Evolutionary conservation across 306 rosid species (phyloP).

Genomic region (Casuarina glauca): DNA sequence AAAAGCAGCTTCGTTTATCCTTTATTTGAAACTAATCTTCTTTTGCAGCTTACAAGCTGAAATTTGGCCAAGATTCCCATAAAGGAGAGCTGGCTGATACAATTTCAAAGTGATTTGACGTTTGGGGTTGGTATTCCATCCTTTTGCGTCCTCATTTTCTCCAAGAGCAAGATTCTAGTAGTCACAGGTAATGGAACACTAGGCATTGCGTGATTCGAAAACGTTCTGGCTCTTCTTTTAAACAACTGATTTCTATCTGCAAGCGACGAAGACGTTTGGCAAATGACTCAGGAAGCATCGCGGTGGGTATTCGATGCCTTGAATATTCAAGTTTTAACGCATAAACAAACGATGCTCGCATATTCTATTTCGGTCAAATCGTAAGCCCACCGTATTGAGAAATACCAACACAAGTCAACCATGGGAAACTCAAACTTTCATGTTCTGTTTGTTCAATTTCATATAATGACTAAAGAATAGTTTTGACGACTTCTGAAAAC

Average conservation of each 20-base stretch:
- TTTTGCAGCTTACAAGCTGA: slow-evolving; percentile 1
- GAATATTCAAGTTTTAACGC: neutral
- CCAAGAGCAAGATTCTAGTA: slow-evolving; percentile 3
- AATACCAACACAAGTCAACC: no score
- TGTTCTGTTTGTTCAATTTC: no score
- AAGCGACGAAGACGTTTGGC: slow-evolving; percentile 7
- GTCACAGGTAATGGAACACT: neutral
- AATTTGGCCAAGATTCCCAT: slow-evolving; percentile 33
- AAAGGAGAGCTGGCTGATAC: slow-evolving; percentile 11
- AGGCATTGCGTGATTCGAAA: neutral
- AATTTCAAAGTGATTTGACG: slow-evolving; percentile 28
- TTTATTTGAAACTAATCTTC: neutral
- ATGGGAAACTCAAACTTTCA: no score
- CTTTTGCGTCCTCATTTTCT: slow-evolving; percentile 22
- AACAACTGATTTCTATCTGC: neutral
- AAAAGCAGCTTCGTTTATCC: no score
- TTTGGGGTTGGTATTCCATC: slow-evolving; percentile 55
- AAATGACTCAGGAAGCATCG: neutral
- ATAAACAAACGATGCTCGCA: no score
- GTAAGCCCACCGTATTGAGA: no score
- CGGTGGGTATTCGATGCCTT: slow-evolving; percentile 24
- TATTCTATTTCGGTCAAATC: no score
- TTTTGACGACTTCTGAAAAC: no score
- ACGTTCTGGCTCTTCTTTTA: slow-evolving; percentile 9
- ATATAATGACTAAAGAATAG: no score